Percentiles rank a stretch among this genome's conserved stretches.
These are phyloP conservation scores for Lasiodiplodia sp. DNA, from an alignment of 2,329 filamentous ascomycete species.

Conservation along the genomic window DNA sequence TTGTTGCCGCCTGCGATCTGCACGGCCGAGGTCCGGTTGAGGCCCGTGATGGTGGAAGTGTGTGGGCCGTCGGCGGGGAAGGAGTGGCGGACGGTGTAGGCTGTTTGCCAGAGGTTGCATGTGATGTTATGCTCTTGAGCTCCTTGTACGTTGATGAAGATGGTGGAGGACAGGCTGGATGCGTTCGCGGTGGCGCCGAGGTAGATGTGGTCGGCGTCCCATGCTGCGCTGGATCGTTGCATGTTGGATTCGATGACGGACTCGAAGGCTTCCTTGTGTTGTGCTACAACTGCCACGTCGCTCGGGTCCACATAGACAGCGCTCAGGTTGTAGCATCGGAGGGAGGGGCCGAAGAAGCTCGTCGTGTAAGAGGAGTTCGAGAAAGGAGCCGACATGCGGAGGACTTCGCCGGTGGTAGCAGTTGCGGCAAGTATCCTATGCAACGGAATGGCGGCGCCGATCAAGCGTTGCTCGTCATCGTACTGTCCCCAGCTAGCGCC, in stretches of 20 bases:
- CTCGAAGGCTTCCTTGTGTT: not conserved
- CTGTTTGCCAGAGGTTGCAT: conserved; percentile 10
- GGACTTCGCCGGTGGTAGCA: not conserved
- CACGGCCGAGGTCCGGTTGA: not conserved
- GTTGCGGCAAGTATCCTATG: conserved; percentile 1
- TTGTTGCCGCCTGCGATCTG: not conserved
- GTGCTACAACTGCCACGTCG: not conserved
- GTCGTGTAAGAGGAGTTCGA: conserved; percentile 8
- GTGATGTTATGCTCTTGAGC: not conserved
- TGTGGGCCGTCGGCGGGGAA: not conserved
- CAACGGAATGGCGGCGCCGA: not conserved
- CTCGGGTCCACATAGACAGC: not conserved
- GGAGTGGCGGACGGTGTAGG: not conserved
- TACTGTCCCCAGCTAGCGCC: not conserved
- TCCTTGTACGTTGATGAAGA: not conserved
- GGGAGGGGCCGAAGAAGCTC: not conserved
- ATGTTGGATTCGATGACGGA: not conserved
- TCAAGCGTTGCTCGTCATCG: not conserved
- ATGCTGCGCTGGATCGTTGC: not conserved
- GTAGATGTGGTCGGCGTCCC: not conserved
- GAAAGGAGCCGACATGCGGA: not conserved
- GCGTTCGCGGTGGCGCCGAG: not conserved
- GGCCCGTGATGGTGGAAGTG: not conserved
- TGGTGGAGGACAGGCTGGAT: not conserved
- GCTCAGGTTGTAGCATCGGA: conserved; percentile 11